Evolutionary conservation across 768 basidiomycete genomes (phyloP).

Genomic region (Trametes maxima): DNA sequence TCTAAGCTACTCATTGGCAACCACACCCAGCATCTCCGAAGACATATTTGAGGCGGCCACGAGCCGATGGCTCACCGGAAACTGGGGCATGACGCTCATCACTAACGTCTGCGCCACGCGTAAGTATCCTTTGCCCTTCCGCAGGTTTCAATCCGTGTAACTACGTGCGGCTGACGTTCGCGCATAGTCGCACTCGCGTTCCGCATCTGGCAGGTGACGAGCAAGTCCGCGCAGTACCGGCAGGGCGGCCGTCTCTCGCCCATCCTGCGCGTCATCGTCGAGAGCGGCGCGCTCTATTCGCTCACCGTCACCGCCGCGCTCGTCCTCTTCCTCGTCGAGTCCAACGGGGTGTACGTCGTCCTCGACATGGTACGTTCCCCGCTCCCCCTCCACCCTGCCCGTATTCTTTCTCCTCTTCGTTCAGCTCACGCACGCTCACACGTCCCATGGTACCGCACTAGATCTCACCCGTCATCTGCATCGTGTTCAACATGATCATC

Average conservation of each 20-base stretch:
- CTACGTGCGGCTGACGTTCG: too few species aligned
- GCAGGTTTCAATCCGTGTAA: not conserved
- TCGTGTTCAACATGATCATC: conserved; percentile 21
- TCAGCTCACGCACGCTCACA: not conserved
- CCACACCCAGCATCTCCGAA: conserved; percentile 13
- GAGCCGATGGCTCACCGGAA: conserved; percentile 35
- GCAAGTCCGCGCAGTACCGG: conserved; percentile 6
- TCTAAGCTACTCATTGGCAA: conserved; percentile 20
- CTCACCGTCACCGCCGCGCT: conserved; percentile 3
- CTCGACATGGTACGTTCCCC: conserved; percentile 9
- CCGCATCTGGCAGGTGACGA: conserved; percentile 8
- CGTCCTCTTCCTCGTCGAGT: conserved; percentile 6
- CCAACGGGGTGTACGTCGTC: conserved; percentile 8
- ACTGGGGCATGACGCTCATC: conserved; percentile 3
- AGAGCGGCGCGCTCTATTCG: conserved; percentile 15
- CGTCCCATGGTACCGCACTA: not conserved
- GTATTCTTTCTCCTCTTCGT: not conserved
- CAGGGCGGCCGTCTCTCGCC: conserved; percentile 6
- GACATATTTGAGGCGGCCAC: conserved; percentile 32
- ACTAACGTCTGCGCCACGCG: conserved; percentile 9
- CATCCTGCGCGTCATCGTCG: conserved; percentile 14
- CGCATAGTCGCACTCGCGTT: conserved; percentile 5
- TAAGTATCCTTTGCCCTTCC: not conserved
- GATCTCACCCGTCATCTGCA: conserved; percentile 14
- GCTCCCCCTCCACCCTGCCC: not conserved